Percentiles rank a stretch among this genome's conserved stretches.
These are phyloP conservation scores for Phyllosticta paracitricarpa DNA, from an alignment of 2,329 filamentous ascomycete species.

Conservation along the genomic window DNA sequence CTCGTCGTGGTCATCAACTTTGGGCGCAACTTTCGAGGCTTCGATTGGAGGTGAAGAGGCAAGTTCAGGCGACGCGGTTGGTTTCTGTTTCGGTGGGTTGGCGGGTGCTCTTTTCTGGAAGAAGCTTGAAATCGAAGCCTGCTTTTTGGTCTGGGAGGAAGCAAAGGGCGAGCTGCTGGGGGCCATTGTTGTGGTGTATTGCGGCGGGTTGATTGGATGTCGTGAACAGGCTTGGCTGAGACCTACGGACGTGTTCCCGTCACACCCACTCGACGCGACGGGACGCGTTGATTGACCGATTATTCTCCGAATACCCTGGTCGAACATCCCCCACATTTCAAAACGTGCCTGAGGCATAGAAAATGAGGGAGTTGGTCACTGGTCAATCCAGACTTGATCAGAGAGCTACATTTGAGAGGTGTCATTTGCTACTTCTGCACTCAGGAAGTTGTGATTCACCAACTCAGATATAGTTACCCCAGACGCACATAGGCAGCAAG, in stretches of 20 bases:
- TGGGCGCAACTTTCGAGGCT: background rate
- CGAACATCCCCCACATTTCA: background rate
- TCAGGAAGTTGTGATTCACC: no score
- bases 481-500: no score
- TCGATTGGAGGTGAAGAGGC: background rate
- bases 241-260: background rate
- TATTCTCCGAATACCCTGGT: background rate
- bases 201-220: background rate
- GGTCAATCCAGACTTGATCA: no score
- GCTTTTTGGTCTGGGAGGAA: slow-evolving; percentile 48
- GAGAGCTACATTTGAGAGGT: no score
- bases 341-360: no score
- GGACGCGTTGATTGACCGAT: background rate
- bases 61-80: background rate
- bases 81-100: slow-evolving; percentile 15
- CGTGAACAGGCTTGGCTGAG: background rate
- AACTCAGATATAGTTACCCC: no score
- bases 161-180: slow-evolving; percentile 25
- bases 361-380: no score
- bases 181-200: slow-evolving; percentile 20
- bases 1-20: background rate
- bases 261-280: background rate
- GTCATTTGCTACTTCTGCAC: no score
- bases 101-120: slow-evolving; percentile 46
- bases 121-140: slow-evolving; percentile 78